Percentiles rank a stretch among this genome's conserved stretches.
These are phyloP conservation scores for Trichoderma asperellum DNA, from an alignment of 2,329 filamentous ascomycete species.

Conservation along the genomic window DNA sequence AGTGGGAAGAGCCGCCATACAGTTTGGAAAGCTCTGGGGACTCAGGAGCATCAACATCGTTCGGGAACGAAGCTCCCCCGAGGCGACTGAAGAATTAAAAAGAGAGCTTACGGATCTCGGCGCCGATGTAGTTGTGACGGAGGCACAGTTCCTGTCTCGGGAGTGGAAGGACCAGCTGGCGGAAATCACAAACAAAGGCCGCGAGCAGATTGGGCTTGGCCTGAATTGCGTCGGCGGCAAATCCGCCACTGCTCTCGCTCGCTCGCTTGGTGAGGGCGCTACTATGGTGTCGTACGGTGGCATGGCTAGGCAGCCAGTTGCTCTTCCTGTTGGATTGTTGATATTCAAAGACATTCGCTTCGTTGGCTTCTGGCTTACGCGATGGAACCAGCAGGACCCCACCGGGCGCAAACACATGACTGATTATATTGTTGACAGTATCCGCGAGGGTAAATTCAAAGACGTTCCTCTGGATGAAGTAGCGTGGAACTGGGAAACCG, in stretches of 20 bases:
- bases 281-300: conserved; percentile 92
- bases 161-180: conserved; percentile 66
- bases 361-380: conserved; percentile 92
- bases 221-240: conserved; percentile 95
- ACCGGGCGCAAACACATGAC: conserved; percentile 78
- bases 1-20: conserved; percentile 88
- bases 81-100: conserved; percentile 64
- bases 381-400: conserved; percentile 78
- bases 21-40: conserved; percentile 84
- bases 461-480: conserved; percentile 84
- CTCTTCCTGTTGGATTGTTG: conserved; percentile 77
- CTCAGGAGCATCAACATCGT: conserved; percentile 89
- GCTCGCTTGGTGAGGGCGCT: conserved; percentile 68
- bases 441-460: conserved; percentile 74
- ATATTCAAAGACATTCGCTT: conserved; percentile 94
- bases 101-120: conserved; percentile 59
- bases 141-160: conserved; percentile 57
- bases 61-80: conserved; percentile 67
- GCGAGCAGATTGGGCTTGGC: conserved; percentile 74
- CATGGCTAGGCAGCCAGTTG: conserved; percentile 87
- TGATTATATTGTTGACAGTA: conserved; percentile 79
- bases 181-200: conserved; percentile 70
- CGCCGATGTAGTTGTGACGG: conserved; percentile 60
- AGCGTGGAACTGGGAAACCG: conserved; percentile 81
- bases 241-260: conserved; percentile 76